These are phyloP conservation scores for Isoetes engelmannii DNA, from an alignment of 83 land plant genomes.

Conservation along the genomic window DNA sequence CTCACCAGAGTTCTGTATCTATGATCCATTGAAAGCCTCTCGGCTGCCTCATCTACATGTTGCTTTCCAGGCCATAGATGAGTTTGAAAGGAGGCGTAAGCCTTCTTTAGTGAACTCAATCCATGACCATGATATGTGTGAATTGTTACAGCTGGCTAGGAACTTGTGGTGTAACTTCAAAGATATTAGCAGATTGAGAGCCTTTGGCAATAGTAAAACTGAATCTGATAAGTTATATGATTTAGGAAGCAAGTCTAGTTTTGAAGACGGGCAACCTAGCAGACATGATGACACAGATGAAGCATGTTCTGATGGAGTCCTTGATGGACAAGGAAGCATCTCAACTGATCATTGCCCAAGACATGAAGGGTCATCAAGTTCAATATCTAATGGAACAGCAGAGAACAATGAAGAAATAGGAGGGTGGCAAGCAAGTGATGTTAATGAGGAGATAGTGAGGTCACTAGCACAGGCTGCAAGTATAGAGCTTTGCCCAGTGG, in stretches of 20 bases:
- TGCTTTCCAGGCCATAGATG: conserved; percentile 48
- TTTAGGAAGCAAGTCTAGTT: conserved; percentile 10
- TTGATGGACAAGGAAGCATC: background rate
- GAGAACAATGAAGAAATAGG: background rate
- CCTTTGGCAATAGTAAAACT: conserved; percentile 2
- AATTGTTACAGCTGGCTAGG: conserved; percentile 28
- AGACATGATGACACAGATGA: conserved; percentile 3
- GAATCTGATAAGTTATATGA: conserved; percentile 1
- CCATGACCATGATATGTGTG: conserved; percentile 27
- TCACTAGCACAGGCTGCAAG: conserved; percentile 29
- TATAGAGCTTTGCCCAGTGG: conserved; percentile 43
- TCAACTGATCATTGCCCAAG: background rate
- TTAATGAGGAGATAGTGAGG: conserved; percentile 33
- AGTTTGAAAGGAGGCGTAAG: conserved; percentile 24
- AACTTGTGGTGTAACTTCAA: conserved; percentile 24
- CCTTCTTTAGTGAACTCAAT: conserved; percentile 6
- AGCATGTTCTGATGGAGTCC: background rate
- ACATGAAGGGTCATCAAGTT: background rate
- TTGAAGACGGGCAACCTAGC: conserved; percentile 15
- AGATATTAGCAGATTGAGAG: background rate
- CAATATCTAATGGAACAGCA: background rate
- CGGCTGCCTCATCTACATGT: conserved; percentile 35
- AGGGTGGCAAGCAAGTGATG: background rate
- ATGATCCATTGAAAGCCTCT: conserved; percentile 27
- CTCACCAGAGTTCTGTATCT: conserved; percentile 30